Base-by-base conservation (phyloP, 108 stramenopile species). In the Cyclotella kingstonii region DNA sequence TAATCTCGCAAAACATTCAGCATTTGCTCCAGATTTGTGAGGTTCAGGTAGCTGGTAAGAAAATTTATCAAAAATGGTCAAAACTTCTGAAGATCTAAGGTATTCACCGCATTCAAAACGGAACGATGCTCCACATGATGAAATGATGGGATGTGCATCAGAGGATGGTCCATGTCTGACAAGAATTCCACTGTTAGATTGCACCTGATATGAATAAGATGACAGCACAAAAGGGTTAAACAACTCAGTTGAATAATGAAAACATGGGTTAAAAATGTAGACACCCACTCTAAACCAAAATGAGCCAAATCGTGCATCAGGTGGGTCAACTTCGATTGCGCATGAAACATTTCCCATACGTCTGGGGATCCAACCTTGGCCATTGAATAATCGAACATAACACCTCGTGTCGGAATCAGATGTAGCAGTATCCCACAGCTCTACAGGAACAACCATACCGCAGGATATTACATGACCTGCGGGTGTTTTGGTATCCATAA, bases 81-180 rank as follows among this genome's bases (percentile, higher is more conserved):
- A 42, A 17, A 93, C 63, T 64, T 93, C 91, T 0, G 86, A 93
- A 19, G 91, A 86, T 25, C 91, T 59, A 28, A 93, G 77, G 63
- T 78, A 93, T 65, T 93, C 91, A 0, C 91, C 91, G 53, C 91
- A 93, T 74, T 93, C 91, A 65, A 93, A 93, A 1, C 88, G 81
- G 60, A 93, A 88, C 7, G 33, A 17, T 18, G 70, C 66, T 19
- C 84, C 91, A 46, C 79, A 71, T 8, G 85, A 76, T 4, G 86
- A 84, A 58, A 74, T 79, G 42, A 93, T 90, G 9, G 79, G 63
- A 10, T 83, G 76, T 2, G 91, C 86, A 35, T 74, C 63, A 19
- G 59, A 55, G 9, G 89, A 93, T 35, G 91, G 91, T 8, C 91
- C 89, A 15, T 81, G 56, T 18, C 91, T 66, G 15, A 88, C 88